Conservation (phyloP, 2,329 filamentous ascomycete species). For the Stachybotrys echinatus region DNA sequence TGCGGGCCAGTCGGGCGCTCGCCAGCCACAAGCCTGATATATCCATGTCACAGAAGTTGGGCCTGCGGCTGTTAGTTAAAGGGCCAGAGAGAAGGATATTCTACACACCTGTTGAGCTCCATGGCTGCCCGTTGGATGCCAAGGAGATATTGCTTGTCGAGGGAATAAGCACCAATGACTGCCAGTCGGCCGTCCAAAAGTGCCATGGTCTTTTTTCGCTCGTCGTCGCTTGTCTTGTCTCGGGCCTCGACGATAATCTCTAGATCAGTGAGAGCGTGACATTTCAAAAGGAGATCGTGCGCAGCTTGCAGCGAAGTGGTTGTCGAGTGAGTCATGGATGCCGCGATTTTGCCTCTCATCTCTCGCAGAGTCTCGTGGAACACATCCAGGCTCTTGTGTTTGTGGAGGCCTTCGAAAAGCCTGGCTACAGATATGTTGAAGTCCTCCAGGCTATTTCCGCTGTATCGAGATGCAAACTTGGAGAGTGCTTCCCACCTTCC, state of each 20-base stretch:
- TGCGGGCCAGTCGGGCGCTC: conserved; percentile 79
- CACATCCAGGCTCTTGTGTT: conserved; percentile 40
- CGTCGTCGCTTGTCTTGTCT: conserved; percentile 31
- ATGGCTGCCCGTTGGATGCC: conserved; percentile 83
- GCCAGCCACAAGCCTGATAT: conserved; percentile 81
- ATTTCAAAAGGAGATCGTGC: conserved; percentile 77
- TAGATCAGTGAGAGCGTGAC: conserved; percentile 84
- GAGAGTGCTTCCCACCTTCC: conserved; percentile 73
- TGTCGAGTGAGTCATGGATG: conserved; percentile 67
- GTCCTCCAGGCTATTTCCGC: conserved; percentile 46
- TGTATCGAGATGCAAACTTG: conserved; percentile 55
- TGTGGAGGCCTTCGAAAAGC: conserved; percentile 53
- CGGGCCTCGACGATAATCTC: conserved; percentile 63
- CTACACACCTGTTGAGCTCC: conserved; percentile 63
- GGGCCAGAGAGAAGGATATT: not conserved
- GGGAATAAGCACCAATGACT: conserved; percentile 79
- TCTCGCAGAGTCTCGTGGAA: conserved; percentile 55
- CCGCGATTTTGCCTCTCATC: conserved; percentile 66
- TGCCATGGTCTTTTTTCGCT: conserved; percentile 23
- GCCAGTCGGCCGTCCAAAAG: conserved; percentile 72
- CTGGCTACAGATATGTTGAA: conserved; percentile 78
- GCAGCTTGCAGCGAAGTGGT: conserved; percentile 79
- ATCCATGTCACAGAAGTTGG: conserved; percentile 63
- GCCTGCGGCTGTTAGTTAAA: conserved; percentile 25
- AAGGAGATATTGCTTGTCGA: conserved; percentile 90